Evolutionary conservation across 2,329 filamentous ascomycete species (phyloP).

Genomic region (Pyrenophora seminiperda): DNA sequence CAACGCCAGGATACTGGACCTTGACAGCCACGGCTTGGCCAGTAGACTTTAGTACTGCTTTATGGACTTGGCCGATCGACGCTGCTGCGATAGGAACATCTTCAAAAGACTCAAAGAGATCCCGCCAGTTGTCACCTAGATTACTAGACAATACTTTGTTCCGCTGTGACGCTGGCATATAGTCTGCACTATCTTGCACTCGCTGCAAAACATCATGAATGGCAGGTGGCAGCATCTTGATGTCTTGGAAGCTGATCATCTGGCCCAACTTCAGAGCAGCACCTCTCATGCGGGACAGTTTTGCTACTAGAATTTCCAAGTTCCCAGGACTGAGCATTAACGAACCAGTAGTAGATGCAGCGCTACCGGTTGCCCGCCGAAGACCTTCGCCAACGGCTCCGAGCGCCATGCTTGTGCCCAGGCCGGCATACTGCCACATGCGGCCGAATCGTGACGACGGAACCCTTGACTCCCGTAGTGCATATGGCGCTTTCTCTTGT

Average conservation of each 20-base stretch:
- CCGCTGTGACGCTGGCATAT: constrained; percentile 94
- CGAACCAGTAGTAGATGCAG: constrained; percentile 65
- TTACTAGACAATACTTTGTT: constrained; percentile 81
- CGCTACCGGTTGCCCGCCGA: constrained; percentile 75
- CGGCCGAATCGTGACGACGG: constrained; percentile 85
- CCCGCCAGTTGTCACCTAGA: constrained; percentile 81
- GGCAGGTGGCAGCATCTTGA: constrained; percentile 86
- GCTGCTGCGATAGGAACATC: constrained; percentile 93
- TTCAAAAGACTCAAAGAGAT: constrained; percentile 82
- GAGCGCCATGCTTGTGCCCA: constrained; percentile 94
- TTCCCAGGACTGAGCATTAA: constrained; percentile 87
- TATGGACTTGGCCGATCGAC: constrained; percentile 95
- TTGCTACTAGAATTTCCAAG: constrained; percentile 89
- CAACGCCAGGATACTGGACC: constrained; percentile 95
- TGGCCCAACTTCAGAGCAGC: constrained; percentile 97
- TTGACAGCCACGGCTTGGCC: constrained; percentile 87
- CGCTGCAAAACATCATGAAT: constrained; percentile 90
- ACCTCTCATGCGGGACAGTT: constrained; percentile 93
- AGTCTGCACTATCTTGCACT: constrained; percentile 95
- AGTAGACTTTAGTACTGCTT: constrained; percentile 76
- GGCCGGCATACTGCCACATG: constrained; percentile 91
- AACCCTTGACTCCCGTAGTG: constrained; percentile 85
- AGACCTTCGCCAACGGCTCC: constrained; percentile 86
- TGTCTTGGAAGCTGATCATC: constrained; percentile 98
- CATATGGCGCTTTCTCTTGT: constrained; percentile 57